phyloP scores from a whole-genome alignment of 2,329 filamentous ascomycete species.

The Talaromyces sp. region DNA sequence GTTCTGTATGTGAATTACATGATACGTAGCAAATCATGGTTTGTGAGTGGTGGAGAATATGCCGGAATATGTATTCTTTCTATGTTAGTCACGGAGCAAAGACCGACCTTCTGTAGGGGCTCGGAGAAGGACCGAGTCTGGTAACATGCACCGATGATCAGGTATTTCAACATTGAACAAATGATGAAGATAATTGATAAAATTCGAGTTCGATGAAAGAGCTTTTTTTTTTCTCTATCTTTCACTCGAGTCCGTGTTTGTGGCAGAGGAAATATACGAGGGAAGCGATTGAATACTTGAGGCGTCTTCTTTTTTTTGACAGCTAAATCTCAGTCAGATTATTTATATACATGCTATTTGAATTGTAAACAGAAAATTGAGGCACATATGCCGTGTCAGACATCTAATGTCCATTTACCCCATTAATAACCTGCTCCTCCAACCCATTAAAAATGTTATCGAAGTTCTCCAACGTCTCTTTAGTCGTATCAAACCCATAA shows the following conservation, averaged over 20 bases:
- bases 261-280: neutral
- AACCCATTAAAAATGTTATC: constrained; percentile 43
- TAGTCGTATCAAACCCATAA: constrained; percentile 61
- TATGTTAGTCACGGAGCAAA: constrained; percentile 1
- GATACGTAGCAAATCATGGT: neutral
- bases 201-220: no score
- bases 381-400: neutral
- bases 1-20: neutral
- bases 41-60: constrained; percentile 8
- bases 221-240: neutral
- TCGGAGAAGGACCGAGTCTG: constrained; percentile 12
- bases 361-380: neutral
- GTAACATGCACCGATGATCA: neutral
- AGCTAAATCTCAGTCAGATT: neutral
- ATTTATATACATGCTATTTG: neutral
- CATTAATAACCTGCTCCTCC: neutral
- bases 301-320: neutral
- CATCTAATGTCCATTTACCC: neutral
- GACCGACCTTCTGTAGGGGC: neutral
- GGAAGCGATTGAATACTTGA: neutral
- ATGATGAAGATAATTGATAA: neutral
- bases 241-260: neutral
- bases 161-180: neutral
- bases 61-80: neutral
- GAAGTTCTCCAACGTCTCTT: constrained; percentile 54